Evolutionary conservation across 768 basidiomycete species (phyloP).

Genomic region (Pisolithus tinctorius): DNA sequence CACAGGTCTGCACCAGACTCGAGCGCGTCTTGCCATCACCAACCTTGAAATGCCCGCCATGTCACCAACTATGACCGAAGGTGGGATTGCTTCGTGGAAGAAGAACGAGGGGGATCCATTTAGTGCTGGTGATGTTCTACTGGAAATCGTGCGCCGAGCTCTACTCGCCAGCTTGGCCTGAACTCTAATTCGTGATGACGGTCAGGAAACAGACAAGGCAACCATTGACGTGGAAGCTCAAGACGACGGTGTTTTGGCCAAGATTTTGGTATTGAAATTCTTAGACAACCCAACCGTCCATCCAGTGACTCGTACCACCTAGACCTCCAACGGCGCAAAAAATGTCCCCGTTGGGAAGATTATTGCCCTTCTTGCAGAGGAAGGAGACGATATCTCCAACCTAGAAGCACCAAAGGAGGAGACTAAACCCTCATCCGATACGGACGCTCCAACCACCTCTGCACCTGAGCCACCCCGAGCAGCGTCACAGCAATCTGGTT

Average conservation of each 20-base stretch:
- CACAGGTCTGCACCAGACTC: conserved; percentile 42
- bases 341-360: conserved; percentile 81
- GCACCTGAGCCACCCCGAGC: conserved; percentile 13
- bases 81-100: conserved; percentile 89
- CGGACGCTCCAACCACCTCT: conserved; percentile 17
- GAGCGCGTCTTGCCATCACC: conserved; percentile 53
- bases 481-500: conserved; percentile 13
- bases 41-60: conserved; percentile 91
- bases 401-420: conserved; percentile 55
- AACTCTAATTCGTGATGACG: conserved; percentile 2
- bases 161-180: background rate
- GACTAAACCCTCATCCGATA: conserved; percentile 13
- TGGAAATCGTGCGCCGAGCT: conserved; percentile 69
- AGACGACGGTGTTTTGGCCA: conserved; percentile 91
- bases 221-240: conserved; percentile 99
- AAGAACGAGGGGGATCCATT: conserved; percentile 79
- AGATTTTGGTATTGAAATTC: conserved; percentile 67
- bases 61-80: conserved; percentile 97
- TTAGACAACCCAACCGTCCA: background rate
- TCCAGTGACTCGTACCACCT: conserved; percentile 1
- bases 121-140: conserved; percentile 72
- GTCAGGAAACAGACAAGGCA: conserved; percentile 91
- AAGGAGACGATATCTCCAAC: conserved; percentile 91
- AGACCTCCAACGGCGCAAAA: conserved; percentile 76
- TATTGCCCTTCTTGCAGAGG: conserved; percentile 91